A percentile compares a stretch with the other conserved stretches of the same genome.
Evolutionary conservation across 148 eudicot species (phyloP).

Genomic region (Silene uniflora): DNA sequence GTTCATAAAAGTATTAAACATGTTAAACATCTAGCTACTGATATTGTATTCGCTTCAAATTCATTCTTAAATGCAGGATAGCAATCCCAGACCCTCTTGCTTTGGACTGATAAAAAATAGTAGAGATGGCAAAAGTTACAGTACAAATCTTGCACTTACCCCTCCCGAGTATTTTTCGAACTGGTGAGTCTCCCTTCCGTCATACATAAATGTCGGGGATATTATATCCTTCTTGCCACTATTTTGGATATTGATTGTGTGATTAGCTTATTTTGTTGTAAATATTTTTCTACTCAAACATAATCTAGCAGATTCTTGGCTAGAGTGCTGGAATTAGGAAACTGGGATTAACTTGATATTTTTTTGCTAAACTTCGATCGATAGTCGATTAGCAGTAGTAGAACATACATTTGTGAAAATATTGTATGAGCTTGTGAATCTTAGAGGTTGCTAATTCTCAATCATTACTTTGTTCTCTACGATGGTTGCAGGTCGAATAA

Average conservation of each 20-base stretch:
- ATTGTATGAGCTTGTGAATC: no score
- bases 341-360: background rate
- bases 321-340: no score
- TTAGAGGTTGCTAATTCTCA: background rate
- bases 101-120: conserved; percentile 78
- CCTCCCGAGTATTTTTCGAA: conserved; percentile 74
- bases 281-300: no score
- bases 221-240: background rate
- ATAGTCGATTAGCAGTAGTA: background rate
- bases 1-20: background rate
- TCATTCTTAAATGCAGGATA: conserved; percentile 21
- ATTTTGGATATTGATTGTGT: background rate
- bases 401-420: no score
- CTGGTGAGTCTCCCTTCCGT: conserved; percentile 33
- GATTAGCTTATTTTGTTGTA: no score
- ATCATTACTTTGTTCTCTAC: background rate
- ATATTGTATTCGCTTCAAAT: background rate
- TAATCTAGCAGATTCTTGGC: no score
- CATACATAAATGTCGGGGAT: background rate
- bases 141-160: conserved; percentile 67
- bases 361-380: background rate
- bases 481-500: conserved; percentile 46
- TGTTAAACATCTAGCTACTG: background rate
- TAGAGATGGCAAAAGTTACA: conserved; percentile 68
- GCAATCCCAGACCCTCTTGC: conserved; percentile 68